Conservation (phyloP, 495 filamentous ascomycete species). For the Corynascus novoguineensis region DNA sequence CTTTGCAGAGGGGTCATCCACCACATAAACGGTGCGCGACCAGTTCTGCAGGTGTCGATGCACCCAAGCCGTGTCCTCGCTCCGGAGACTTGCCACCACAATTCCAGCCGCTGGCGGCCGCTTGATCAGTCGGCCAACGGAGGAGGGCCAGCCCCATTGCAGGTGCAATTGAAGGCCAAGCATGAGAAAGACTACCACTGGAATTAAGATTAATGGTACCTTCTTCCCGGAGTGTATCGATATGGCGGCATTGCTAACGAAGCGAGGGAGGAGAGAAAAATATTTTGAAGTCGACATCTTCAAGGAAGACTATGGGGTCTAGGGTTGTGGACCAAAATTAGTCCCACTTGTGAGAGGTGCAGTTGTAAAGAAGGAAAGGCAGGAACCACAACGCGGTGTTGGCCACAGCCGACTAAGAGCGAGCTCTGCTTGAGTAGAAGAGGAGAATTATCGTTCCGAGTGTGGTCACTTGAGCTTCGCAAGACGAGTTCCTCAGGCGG, state of each 20-base stretch:
- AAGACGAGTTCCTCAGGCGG: too few species aligned
- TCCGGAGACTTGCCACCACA: constrained; percentile 34
- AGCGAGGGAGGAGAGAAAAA: not conserved
- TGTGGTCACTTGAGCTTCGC: too few species aligned
- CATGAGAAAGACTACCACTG: constrained; percentile 1
- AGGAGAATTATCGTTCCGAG: too few species aligned
- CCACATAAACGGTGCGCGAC: constrained; percentile 45
- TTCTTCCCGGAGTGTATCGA: not conserved
- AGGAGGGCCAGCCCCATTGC: not conserved
- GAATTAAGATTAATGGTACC: not conserved
- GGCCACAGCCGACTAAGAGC: not conserved
- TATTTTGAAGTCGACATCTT: not conserved
- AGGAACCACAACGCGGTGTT: not conserved
- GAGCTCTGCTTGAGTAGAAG: too few species aligned
- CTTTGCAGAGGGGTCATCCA: constrained; percentile 36
- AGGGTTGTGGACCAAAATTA: not conserved
- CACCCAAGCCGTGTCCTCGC: constrained; percentile 34
- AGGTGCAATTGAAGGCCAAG: constrained; percentile 7
- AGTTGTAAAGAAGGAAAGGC: not conserved
- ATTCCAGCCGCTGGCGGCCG: constrained; percentile 21
- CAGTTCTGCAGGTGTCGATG: constrained; percentile 34
- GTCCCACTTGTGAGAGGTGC: not conserved
- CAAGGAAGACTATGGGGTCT: not conserved
- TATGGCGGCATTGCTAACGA: not conserved
- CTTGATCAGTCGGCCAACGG: not conserved